Conservation (phyloP, 192 early-diverging fungal species). For the Rhizoclosmatium globosum region DNA sequence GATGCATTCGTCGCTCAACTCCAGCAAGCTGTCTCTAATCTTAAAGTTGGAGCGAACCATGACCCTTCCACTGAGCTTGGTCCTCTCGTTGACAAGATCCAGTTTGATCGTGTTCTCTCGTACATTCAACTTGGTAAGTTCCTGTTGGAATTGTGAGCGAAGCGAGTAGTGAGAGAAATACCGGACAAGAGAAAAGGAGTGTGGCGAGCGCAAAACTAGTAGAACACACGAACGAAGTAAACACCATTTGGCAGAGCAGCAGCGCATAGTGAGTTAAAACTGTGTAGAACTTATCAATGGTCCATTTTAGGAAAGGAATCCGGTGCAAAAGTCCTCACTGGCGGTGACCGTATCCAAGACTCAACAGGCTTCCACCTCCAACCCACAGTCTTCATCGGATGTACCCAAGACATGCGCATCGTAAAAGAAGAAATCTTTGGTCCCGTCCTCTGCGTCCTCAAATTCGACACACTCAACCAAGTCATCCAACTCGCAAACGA, state of each 20-base stretch:
- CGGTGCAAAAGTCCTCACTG: too few relatives aligned
- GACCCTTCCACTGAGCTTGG: conserved; percentile 51
- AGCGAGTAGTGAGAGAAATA: neutral
- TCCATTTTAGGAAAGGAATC: too few relatives aligned
- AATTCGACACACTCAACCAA: conserved; percentile 77
- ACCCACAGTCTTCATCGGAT: conserved; percentile 50
- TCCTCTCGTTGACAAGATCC: conserved; percentile 61
- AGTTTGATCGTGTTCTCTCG: conserved; percentile 59
- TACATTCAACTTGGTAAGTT: conserved; percentile 69
- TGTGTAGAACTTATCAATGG: too few relatives aligned
- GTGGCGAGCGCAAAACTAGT: too few relatives aligned
- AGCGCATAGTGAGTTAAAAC: too few relatives aligned
- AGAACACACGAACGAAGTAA: too few relatives aligned
- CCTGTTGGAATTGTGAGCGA: neutral
- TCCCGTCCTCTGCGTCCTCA: conserved; percentile 79
- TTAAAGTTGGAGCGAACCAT: conserved; percentile 56
- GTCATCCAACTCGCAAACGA: conserved; percentile 79
- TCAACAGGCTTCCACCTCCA: too few relatives aligned
- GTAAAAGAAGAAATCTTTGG: conserved; percentile 89
- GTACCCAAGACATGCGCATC: conserved; percentile 70
- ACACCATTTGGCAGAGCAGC: too few relatives aligned
- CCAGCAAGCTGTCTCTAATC: conserved; percentile 7
- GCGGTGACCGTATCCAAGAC: too few relatives aligned
- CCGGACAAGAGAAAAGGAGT: too few relatives aligned
- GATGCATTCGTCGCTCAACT: conserved; percentile 51